These are phyloP conservation scores for Lachnellula occidentalis DNA, from an alignment of 2,329 filamentous ascomycete genomes.

Conservation along the genomic window DNA sequence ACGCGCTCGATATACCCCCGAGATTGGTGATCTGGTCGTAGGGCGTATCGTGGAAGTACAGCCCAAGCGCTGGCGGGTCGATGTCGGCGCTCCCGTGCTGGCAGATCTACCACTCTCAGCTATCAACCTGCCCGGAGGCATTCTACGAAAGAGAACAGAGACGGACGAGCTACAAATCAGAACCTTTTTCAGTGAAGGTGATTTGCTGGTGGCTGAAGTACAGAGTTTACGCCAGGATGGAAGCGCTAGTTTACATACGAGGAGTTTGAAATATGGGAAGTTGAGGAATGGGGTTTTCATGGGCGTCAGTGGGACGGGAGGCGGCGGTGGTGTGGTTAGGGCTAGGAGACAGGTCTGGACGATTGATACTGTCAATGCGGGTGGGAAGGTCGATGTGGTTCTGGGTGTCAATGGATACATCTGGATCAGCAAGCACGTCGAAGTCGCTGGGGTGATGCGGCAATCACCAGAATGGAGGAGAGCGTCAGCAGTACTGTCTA, in stretches of 20 bases:
- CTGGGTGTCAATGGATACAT: conserved; percentile 96
- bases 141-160: conserved; percentile 83
- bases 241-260: conserved; percentile 80
- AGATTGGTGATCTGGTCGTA: conserved; percentile 93
- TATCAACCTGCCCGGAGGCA: conserved; percentile 93
- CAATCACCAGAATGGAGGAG: conserved; percentile 86
- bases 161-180: conserved; percentile 97
- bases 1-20: conserved; percentile 87
- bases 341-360: conserved; percentile 85
- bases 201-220: conserved; percentile 90
- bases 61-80: conserved; percentile 86
- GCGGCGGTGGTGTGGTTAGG: conserved; percentile 74
- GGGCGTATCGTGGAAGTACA: conserved; percentile 95
- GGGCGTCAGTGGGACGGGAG: conserved; percentile 72
- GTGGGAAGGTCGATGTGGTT: conserved; percentile 72
- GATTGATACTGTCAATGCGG: conserved; percentile 51
- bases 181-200: conserved; percentile 94
- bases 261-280: conserved; percentile 90
- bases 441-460: conserved; percentile 44
- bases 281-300: conserved; percentile 89
- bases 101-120: conserved; percentile 79
- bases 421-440: conserved; percentile 83
- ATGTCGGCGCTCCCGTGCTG: conserved; percentile 82
- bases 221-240: conserved; percentile 85
- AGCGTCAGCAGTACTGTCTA: conserved; percentile 80